These are phyloP conservation scores for Schwanniomyces sp. DNA, from an alignment of 805 yeast genomes.

Conservation along the genomic window DNA sequence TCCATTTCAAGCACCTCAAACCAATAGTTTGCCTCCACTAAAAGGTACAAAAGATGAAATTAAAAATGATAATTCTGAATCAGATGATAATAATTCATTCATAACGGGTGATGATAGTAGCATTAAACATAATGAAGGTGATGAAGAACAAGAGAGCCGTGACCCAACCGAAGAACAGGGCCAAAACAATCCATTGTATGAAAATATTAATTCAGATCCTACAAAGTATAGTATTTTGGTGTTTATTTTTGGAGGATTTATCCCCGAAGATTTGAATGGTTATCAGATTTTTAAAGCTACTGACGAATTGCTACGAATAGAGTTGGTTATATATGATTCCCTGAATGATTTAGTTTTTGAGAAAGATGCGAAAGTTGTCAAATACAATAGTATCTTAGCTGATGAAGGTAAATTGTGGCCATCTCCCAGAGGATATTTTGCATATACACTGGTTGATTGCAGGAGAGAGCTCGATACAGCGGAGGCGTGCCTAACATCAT, in stretches of 20 bases:
- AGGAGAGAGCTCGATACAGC: not conserved
- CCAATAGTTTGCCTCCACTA: not conserved
- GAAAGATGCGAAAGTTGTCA: conserved; percentile 14
- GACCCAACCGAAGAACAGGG: not conserved
- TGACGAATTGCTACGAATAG: conserved; percentile 35
- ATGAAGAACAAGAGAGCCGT: not conserved
- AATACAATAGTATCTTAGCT: not conserved
- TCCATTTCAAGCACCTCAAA: conserved; percentile 11
- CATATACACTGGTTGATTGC: conserved; percentile 27
- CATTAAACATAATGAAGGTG: not conserved
- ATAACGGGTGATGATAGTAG: not conserved
- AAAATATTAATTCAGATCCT: conserved; percentile 12
- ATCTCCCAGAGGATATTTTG: conserved; percentile 40
- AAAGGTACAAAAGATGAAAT: not conserved
- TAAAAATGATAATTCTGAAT: not conserved
- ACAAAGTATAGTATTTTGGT: conserved; percentile 24
- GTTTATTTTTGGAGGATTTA: conserved; percentile 42
- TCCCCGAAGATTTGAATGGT: conserved; percentile 11
- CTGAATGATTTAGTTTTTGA: conserved; percentile 7
- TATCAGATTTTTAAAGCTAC: conserved; percentile 25
- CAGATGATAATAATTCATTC: not conserved
- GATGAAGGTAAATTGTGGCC: conserved; percentile 22
- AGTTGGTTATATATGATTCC: conserved; percentile 16
- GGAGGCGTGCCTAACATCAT: not conserved
- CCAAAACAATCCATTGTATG: conserved; percentile 8